phyloP scores from a whole-genome alignment of 2,329 filamentous ascomycete genomes.

The Xylariaceae sp. region DNA sequence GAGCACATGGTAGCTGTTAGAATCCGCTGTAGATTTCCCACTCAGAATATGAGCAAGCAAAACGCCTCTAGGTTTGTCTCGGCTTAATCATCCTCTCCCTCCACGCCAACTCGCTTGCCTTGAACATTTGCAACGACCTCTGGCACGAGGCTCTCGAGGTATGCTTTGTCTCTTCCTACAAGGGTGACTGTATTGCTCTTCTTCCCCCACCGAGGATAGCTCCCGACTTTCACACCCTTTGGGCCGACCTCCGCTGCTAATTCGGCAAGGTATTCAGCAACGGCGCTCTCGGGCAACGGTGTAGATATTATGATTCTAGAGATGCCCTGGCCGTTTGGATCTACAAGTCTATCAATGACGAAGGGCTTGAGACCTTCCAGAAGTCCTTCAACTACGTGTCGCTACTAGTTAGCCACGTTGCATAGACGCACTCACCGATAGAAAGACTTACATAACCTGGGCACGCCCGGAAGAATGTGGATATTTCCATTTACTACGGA shows the following conservation, averaged over 20 bases:
- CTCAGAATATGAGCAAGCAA: too few species aligned
- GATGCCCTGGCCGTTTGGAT: conserved; percentile 81
- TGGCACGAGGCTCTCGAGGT: conserved; percentile 74
- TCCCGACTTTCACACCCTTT: conserved; percentile 88
- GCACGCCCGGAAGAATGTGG: conserved; percentile 90
- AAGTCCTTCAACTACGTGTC: conserved; percentile 66
- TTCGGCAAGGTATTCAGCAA: conserved; percentile 81
- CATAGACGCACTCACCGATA: background rate
- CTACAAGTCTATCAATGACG: conserved; percentile 69
- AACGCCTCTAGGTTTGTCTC: conserved; percentile 7
- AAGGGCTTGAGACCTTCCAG: conserved; percentile 75
- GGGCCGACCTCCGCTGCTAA: conserved; percentile 73
- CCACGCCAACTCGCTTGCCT: conserved; percentile 68
- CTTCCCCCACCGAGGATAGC: conserved; percentile 92
- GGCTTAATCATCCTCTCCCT: conserved; percentile 68
- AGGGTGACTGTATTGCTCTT: conserved; percentile 87
- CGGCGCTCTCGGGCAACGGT: conserved; percentile 80
- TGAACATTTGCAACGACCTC: conserved; percentile 79
- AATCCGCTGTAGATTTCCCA: too few species aligned
- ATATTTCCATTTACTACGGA: conserved; percentile 89
- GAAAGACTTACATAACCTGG: conserved; percentile 65
- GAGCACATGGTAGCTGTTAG: too few species aligned
- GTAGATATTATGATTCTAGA: conserved; percentile 82
- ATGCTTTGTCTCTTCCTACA: conserved; percentile 74
- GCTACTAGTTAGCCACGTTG: conserved; percentile 7